Base-by-base conservation (phyloP, 306 rosid species). In the Purshia tridentata region DNA sequence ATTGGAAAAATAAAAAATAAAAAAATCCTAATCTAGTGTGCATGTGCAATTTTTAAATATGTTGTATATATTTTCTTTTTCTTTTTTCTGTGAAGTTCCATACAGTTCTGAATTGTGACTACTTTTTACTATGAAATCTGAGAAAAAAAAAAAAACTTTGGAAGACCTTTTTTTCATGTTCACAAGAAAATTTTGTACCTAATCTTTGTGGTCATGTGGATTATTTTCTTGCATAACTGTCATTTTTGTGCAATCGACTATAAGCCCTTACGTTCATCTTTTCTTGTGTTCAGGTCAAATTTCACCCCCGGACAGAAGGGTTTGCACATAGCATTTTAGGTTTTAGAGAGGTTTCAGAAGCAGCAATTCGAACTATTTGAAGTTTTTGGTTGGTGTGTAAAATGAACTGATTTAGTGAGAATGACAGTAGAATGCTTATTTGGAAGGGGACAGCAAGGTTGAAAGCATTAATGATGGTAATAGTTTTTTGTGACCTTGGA, bases 201-300 rank as follows among this genome's bases (percentile, higher is more conserved):
- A 29, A 29, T 29, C 35, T 29, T 29, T 29, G 35, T 29, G 35
- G 35, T 29, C 35, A 29, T 50, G 55, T 15, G 20, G 15, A 50
- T 14, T 50, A 2, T 4, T 53, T 53, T 53, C 3, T 53, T 29
- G 35, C 35, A 29, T 29, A 29, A 29, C 35, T 29, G 35, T 29
- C 35, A 29, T 29, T 29, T 2, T 3, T 29, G 35, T 29, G 1
- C 35, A 29, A 29, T 29, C 35, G 1, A 29, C 2, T n/a, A 4
- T 14, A 14, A 11, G 1, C 15, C 54, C 54, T 50, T 14, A 50
- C 1, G 13, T 39, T 18, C 3, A 6, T 39, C 20, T 79, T 72
- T 42, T 68, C 18, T 81, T 83, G 50, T 18, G 62, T 76, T 70
- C 90, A 89, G 96, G 86, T 78, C 79, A 77, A 74, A 78, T 83